Evolutionary conservation across 768 basidiomycete genomes (phyloP).

Genomic region (Agrocybe pediades): DNA sequence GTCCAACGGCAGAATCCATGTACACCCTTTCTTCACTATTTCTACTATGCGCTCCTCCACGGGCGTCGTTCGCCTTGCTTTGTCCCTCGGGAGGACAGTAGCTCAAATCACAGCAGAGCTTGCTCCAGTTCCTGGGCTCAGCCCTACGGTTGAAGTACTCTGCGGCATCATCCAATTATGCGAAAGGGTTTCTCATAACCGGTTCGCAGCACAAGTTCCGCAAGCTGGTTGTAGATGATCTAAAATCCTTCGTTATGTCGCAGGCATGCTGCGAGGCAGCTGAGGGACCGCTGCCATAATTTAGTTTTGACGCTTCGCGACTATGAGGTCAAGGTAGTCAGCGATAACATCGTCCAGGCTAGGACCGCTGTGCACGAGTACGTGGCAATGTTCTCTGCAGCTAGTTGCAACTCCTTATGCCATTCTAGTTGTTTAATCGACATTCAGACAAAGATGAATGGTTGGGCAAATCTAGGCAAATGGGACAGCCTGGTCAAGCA

Average conservation of each 20-base stretch:
- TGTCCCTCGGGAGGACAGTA: conserved; percentile 35
- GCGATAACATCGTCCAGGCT: conserved; percentile 31
- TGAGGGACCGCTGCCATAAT: conserved; percentile 47
- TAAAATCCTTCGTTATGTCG: neutral
- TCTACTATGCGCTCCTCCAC: neutral
- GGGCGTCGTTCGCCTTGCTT: conserved; percentile 4
- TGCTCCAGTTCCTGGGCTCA: conserved; percentile 49
- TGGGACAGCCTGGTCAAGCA: conserved; percentile 49
- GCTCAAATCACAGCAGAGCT: conserved; percentile 50
- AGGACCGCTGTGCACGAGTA: conserved; percentile 31
- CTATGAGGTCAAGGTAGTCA: conserved; percentile 30
- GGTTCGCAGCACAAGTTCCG: conserved; percentile 28
- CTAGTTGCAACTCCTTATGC: neutral
- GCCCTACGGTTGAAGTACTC: conserved; percentile 40
- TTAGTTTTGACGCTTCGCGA: conserved; percentile 42
- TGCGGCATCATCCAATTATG: conserved; percentile 47
- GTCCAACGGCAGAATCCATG: neutral
- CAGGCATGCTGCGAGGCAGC: conserved; percentile 44
- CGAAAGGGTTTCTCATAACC: conserved; percentile 49
- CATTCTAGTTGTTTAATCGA: conserved; percentile 18
- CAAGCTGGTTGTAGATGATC: conserved; percentile 4
- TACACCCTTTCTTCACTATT: neutral
- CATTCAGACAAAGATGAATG: conserved; percentile 42
- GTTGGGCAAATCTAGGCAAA: conserved; percentile 41
- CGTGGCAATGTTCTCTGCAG: neutral